Percentiles rank a stretch among this genome's conserved stretches.
Conservation (phyloP, 2,329 filamentous ascomycete species). For the Orbilia ellipsospora region DNA sequence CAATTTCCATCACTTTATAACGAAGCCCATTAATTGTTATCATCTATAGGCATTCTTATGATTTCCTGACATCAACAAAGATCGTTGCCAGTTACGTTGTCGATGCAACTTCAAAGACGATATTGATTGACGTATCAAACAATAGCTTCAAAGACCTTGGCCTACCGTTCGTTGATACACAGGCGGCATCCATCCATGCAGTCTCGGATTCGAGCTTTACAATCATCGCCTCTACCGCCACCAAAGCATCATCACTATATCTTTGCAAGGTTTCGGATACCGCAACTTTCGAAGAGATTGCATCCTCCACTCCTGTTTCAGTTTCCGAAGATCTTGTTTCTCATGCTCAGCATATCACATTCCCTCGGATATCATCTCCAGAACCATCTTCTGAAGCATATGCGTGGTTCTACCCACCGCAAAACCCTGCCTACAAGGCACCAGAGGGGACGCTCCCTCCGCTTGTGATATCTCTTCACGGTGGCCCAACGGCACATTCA, state of each 20-base stretch:
- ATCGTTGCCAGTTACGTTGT: slow-evolving; percentile 26
- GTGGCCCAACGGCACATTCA: slow-evolving; percentile 66
- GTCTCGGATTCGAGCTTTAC: slow-evolving; percentile 40
- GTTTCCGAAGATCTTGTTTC: slow-evolving; percentile 32
- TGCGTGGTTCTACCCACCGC: slow-evolving; percentile 60
- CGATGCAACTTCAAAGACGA: slow-evolving; percentile 37
- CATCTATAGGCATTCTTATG: slow-evolving; percentile 39
- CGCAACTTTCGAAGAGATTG: slow-evolving; percentile 14
- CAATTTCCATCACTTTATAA: not conserved
- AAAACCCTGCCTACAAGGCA: slow-evolving; percentile 64
- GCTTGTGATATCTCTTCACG: slow-evolving; percentile 67
- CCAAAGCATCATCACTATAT: slow-evolving; percentile 35
- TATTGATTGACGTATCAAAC: slow-evolving; percentile 22
- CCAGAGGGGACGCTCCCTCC: slow-evolving; percentile 64
- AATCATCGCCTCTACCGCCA: slow-evolving; percentile 38
- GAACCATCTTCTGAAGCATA: slow-evolving; percentile 38
- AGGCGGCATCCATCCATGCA: slow-evolving; percentile 23
- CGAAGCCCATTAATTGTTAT: not conserved
- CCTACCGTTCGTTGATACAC: slow-evolving; percentile 40
- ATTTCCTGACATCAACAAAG: slow-evolving; percentile 26
- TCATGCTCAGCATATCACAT: slow-evolving; percentile 42
- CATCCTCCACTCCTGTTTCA: slow-evolving; percentile 23
- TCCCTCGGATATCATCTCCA: slow-evolving; percentile 42
- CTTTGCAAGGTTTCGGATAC: slow-evolving; percentile 27
- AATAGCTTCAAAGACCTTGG: slow-evolving; percentile 34